Conservation (phyloP, 257 asterid genomes). For the Nicotiana attenuata region DNA sequence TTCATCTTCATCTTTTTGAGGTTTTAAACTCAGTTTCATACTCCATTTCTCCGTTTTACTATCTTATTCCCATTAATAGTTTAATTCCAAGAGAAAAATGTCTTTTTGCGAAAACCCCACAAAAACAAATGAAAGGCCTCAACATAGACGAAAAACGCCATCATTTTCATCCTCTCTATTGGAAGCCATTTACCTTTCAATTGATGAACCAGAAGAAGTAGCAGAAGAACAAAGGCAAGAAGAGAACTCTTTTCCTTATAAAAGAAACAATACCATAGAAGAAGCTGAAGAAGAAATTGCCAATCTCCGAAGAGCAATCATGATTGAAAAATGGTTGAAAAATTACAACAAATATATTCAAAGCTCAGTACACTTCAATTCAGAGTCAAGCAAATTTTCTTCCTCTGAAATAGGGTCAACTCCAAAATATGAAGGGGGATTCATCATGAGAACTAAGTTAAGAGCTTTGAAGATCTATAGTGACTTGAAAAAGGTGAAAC, state of each 20-base stretch:
- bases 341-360: background rate
- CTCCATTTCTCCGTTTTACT: too few relatives aligned
- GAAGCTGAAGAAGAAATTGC: background rate
- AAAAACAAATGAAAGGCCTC: slow-evolving; percentile 16
- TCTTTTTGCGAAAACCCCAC: slow-evolving; percentile 8
- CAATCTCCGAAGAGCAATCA: background rate
- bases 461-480: slow-evolving; percentile 35
- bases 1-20: too few relatives aligned
- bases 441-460: slow-evolving; percentile 21
- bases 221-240: background rate
- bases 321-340: slow-evolving; percentile 3
- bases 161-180: slow-evolving; percentile 79
- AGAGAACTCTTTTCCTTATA: background rate
- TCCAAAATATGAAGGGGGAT: slow-evolving; percentile 20
- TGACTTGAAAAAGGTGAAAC: slow-evolving; percentile 41
- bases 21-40: too few relatives aligned
- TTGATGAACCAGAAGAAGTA: slow-evolving; percentile 35
- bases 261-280: background rate
- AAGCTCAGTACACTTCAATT: background rate
- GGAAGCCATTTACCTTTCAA: slow-evolving; percentile 73
- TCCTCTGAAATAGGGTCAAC: background rate
- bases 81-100: background rate
- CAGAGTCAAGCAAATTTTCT: background rate
- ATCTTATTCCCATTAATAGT: too few relatives aligned
- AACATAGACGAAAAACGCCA: slow-evolving; percentile 41